phyloP scores from a whole-genome alignment of 2,329 filamentous ascomycete species.

The Paramyrothecium roridum region DNA sequence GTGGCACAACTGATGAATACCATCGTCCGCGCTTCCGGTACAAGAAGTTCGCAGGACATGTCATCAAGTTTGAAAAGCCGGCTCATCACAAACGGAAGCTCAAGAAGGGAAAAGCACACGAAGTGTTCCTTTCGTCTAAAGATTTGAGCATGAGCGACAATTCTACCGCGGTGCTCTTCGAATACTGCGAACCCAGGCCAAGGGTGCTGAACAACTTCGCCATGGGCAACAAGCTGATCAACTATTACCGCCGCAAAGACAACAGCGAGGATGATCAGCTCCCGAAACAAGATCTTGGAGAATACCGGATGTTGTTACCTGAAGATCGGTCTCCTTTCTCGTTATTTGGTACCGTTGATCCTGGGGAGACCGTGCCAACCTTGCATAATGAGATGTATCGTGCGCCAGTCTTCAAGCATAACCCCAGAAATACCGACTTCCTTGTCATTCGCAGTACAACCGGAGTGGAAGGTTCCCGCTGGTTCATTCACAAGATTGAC shows the following conservation, averaged over 20 bases:
- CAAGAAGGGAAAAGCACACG: conserved; percentile 74
- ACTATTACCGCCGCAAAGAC: conserved; percentile 87
- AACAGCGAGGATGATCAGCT: conserved; percentile 69
- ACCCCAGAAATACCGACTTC: conserved; percentile 76
- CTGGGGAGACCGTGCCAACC: conserved; percentile 85
- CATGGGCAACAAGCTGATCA: conserved; percentile 94
- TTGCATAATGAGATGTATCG: conserved; percentile 95
- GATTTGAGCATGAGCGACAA: conserved; percentile 88
- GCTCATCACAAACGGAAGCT: conserved; percentile 75
- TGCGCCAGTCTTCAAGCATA: conserved; percentile 88
- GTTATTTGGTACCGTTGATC: conserved; percentile 88
- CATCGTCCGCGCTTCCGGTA: conserved; percentile 79
- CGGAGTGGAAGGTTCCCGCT: conserved; percentile 71
- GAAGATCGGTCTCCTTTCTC: conserved; percentile 96
- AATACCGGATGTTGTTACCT: conserved; percentile 81
- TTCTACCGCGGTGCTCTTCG: conserved; percentile 80
- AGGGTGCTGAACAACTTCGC: conserved; percentile 92
- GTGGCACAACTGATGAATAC: conserved; percentile 73
- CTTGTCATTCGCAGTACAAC: conserved; percentile 80
- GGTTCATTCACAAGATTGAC: conserved; percentile 85
- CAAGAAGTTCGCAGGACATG: conserved; percentile 61
- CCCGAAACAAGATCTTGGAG: conserved; percentile 81
- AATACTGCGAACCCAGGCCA: conserved; percentile 94
- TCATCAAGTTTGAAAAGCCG: conserved; percentile 71
- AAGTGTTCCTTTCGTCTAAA: conserved; percentile 75